Percentiles rank a stretch among this genome's conserved stretches.
Evolutionary conservation across 257 asterid genomes (phyloP).

Genomic region (Cinchona pubescens): DNA sequence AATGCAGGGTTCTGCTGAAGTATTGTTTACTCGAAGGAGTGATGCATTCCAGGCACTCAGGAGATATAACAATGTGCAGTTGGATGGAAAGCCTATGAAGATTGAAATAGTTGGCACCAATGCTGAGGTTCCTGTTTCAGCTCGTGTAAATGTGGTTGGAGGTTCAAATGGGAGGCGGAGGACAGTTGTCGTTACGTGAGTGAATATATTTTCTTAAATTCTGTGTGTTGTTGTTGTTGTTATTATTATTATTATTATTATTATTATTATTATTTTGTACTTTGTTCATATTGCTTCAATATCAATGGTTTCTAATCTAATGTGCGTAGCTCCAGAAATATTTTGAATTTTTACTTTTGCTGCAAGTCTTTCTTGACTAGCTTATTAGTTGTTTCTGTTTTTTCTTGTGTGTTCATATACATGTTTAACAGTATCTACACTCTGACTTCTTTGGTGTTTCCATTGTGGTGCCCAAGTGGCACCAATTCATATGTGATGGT

Average conservation of each 20-base stretch:
- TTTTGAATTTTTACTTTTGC: background rate
- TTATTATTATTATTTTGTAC: too few relatives aligned
- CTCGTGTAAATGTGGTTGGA: conserved; percentile 70
- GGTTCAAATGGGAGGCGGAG: conserved; percentile 65
- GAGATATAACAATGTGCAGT: conserved; percentile 73
- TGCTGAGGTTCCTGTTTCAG: conserved; percentile 49
- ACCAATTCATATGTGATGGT: background rate
- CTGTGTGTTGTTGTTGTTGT: background rate
- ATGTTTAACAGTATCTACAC: background rate
- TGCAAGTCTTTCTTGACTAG: background rate
- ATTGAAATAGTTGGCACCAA: conserved; percentile 62
- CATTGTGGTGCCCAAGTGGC: background rate
- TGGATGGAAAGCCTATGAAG: conserved; percentile 93
- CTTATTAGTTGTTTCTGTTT: background rate
- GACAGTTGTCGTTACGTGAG: conserved; percentile 66
- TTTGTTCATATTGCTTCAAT: background rate
- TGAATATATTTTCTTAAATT: background rate
- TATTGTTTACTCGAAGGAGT: conserved; percentile 66
- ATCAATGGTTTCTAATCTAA: background rate
- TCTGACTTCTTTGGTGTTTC: too few relatives aligned
- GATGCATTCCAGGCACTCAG: conserved; percentile 83
- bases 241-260: too few relatives aligned
- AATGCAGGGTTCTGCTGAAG: conserved; percentile 83
- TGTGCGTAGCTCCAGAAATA: background rate
- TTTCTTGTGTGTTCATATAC: background rate